Base-by-base conservation (phyloP, 768 basidiomycete species). In the Russula abietina region DNA sequence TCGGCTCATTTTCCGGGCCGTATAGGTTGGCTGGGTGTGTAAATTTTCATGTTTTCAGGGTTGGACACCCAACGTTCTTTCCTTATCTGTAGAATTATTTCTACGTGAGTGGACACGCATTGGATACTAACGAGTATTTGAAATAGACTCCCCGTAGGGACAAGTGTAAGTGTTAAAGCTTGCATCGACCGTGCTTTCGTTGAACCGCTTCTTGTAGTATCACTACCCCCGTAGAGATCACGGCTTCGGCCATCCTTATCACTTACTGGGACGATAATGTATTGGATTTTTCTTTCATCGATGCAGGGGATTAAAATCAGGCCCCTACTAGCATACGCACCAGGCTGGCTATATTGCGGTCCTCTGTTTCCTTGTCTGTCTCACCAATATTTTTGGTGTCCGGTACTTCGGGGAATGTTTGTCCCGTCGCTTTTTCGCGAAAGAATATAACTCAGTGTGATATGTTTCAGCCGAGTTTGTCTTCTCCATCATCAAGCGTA, bases 371-470 rank as follows among this genome's bases (percentile, higher is more conserved):
- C 68, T 81, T n/a, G 80, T 84, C 24, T 81, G 80, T 67, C 67
- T 77, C 19, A 82, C 88, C 76, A 88, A 89, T 68, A 77, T 88
- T 30, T 83, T 88, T 67, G 87, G 88, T 65, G 86, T 86, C n/a
- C 78, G 81, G 76, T 86, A 69, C 68, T 88, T 88, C 61, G 86
- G 86, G 70, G 87, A 89, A 80, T 67, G 66, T 67, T 9, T 22
- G 66, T 12, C 11, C n/a, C 16, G 22, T 39, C 30, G 5, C 12
- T n/a, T n/a, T 41, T 38, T 32, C 26, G n/a, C 22, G 39, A 24
- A 51, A 33, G 8, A 43, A 36, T 6, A n/a, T 12, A 14, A 36
- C 36, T 36, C 2, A 24, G 8, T 32, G 30, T 57, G 57, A 61
- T 28, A 10, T 38, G 7, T 60, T 51, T 28, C 28, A 66, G 85